Evolutionary conservation across 2,329 filamentous ascomycete genomes (phyloP).

Genomic region (Hypomyces rosellus): DNA sequence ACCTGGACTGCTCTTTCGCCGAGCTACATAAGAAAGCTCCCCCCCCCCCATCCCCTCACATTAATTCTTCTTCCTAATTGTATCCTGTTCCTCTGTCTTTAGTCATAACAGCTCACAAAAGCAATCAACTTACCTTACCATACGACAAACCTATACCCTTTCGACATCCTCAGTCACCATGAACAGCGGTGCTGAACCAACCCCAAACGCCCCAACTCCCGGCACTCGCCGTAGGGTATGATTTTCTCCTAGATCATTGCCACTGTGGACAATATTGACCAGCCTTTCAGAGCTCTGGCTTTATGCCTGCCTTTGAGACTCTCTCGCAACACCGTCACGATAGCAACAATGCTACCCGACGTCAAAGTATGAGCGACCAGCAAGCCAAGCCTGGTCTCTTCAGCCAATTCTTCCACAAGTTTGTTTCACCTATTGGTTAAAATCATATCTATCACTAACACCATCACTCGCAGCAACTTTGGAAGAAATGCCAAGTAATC

Average conservation of each 20-base stretch:
- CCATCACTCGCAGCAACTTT: conserved; percentile 3
- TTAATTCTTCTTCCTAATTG: not conserved
- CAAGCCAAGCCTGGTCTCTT: conserved; percentile 43
- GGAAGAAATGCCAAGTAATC: conserved; percentile 12
- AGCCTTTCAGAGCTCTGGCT: conserved; percentile 35
- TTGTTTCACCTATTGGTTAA: conserved; percentile 17
- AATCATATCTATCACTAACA: not conserved
- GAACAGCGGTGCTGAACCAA: conserved; percentile 18
- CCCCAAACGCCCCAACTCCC: conserved; percentile 15
- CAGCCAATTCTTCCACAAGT: conserved; percentile 53
- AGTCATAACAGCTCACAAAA: too few relatives aligned
- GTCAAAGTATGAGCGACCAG: conserved; percentile 51
- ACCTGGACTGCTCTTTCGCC: not conserved
- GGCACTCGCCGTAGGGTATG: conserved; percentile 25
- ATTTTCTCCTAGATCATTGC: not conserved
- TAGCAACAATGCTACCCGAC: conserved; percentile 40
- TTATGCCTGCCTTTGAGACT: conserved; percentile 42
- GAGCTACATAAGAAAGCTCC: conserved; percentile 7
- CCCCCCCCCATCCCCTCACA: conserved; percentile 1
- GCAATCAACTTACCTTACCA: not conserved
- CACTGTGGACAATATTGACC: not conserved
- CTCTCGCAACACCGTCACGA: conserved; percentile 45
- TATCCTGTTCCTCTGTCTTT: not conserved
- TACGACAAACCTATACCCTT: not conserved
- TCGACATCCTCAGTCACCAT: not conserved